Base-by-base conservation (phyloP, 2,329 filamentous ascomycete species). In the Didymella exigua region DNA sequence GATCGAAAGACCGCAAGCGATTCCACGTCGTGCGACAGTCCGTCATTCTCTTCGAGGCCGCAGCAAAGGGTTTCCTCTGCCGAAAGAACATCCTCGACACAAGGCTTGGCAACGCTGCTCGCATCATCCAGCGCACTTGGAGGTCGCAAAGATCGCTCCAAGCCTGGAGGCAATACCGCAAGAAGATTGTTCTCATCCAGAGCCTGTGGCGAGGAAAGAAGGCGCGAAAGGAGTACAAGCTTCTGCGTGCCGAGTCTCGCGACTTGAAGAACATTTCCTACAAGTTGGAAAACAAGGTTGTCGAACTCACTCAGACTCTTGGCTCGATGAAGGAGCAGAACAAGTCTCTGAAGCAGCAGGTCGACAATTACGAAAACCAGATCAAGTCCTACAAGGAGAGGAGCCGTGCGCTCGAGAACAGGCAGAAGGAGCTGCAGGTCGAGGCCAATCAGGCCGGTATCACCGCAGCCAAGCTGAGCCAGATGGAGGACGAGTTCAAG, bases 261-360 rank as follows among this genome's bases (percentile, higher is more conserved):
- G 96, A 99, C 80, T 85, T 99, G 75, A 98, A 98, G 83, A 93
- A 98, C 77, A 99, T 99, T 66, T 98, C 95, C 2, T 99, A 99
- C 83, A 98, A 96, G 82, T 82, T 99, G 68, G 95, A 99, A 77
- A 98, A 99, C 84, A 99, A 99, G 86, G 95, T 99, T 60, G 91
- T 99, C 60, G 95, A 99, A 79, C 84, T 99, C 70, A 99, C 95
- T 1, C 95, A 99, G 76, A 91, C 89, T 44, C 79, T 99, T 67
- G 93, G 95, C 63, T 88, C 91, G 9, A 89, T 96, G 84, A 96
- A 96, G 81, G 86, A 88, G 60, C 91, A 96, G 78, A 99, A 99
- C 84, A 97, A 96, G 82, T 85, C 85, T 54, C 83, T 99, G 58
- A 82, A 89, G 66, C 88, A 85, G 30, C 93, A 98, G 76, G 89